These are phyloP conservation scores for Xylaria hypoxylon DNA, from an alignment of 2,329 filamentous ascomycete genomes.

Conservation along the genomic window DNA sequence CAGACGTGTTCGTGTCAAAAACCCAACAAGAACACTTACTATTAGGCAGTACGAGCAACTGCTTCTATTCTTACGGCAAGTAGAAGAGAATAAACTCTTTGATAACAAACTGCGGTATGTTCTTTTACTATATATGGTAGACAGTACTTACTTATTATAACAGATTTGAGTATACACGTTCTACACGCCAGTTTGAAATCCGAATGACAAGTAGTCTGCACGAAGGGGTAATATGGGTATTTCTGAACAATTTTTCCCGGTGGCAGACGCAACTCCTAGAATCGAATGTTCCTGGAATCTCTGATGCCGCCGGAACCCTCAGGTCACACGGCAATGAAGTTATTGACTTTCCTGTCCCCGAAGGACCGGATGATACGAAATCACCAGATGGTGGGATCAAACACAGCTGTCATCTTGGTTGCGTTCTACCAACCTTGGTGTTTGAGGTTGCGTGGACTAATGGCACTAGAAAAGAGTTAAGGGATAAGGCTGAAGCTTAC, in stretches of 20 bases:
- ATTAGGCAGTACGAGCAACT: slow-evolving; percentile 16
- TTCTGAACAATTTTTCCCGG: not conserved
- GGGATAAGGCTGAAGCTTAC: not conserved
- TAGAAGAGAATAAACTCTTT: not conserved
- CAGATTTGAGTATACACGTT: slow-evolving; percentile 25
- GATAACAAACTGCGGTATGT: slow-evolving; percentile 13
- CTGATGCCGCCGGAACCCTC: not conserved
- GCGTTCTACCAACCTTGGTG: slow-evolving; percentile 7
- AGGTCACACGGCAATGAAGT: not conserved
- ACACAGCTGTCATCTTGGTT: not conserved
- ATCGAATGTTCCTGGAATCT: not conserved
- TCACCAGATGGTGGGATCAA: slow-evolving; percentile 15
- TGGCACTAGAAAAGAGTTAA: not conserved
- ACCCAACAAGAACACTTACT: slow-evolving; percentile 17
- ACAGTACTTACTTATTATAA: slow-evolving; percentile 4
- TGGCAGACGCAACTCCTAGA: not conserved
- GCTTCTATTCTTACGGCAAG: slow-evolving; percentile 1
- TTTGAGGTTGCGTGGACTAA: slow-evolving; percentile 6
- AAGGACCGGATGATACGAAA: not conserved
- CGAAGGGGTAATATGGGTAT: not conserved
- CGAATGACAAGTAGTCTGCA: not conserved
- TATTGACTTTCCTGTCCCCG: not conserved
- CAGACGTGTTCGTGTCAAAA: slow-evolving; percentile 6
- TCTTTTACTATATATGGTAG: not conserved
- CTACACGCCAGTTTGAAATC: slow-evolving; percentile 22